Percentiles rank a stretch among this genome's conserved stretches.
Conservation (phyloP, 768 basidiomycete genomes). For the Leccinum subgranulosum region DNA sequence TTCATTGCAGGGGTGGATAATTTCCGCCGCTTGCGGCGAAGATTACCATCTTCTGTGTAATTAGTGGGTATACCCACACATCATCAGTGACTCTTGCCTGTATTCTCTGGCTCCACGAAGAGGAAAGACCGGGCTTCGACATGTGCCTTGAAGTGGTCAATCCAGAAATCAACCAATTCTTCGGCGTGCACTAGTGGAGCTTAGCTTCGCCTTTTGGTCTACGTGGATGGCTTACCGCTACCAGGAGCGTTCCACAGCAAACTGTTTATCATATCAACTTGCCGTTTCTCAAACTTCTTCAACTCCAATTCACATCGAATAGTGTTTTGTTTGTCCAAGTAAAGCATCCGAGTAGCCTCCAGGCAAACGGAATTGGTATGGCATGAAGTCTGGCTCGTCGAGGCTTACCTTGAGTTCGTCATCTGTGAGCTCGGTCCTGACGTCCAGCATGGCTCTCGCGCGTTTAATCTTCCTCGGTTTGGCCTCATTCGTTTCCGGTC, state of each 20-base stretch:
- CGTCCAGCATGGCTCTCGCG: constrained; percentile 59
- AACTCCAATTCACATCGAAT: constrained; percentile 48
- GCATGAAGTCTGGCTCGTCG: not conserved
- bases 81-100: constrained; percentile 10
- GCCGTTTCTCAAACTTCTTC: constrained; percentile 57
- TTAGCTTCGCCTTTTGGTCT: constrained; percentile 3
- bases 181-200: constrained; percentile 55
- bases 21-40: constrained; percentile 49
- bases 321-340: constrained; percentile 57
- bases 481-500: not conserved
- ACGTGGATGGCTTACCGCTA: constrained; percentile 47
- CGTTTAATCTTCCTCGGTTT: constrained; percentile 44
- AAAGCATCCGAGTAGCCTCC: constrained; percentile 62
- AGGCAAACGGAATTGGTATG: not conserved
- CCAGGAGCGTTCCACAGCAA: constrained; percentile 66
- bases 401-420: constrained; percentile 67
- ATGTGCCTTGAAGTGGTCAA: constrained; percentile 65
- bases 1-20: constrained; percentile 16
- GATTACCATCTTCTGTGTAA: constrained; percentile 33
- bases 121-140: constrained; percentile 55
- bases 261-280: constrained; percentile 51
- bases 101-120: constrained; percentile 1
- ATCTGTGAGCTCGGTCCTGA: constrained; percentile 76
- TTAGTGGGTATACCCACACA: constrained; percentile 2
- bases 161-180: constrained; percentile 72